phyloP scores from a whole-genome alignment of 192 early-diverging fungal genomes.

The Chytriomyces confervae region DNA sequence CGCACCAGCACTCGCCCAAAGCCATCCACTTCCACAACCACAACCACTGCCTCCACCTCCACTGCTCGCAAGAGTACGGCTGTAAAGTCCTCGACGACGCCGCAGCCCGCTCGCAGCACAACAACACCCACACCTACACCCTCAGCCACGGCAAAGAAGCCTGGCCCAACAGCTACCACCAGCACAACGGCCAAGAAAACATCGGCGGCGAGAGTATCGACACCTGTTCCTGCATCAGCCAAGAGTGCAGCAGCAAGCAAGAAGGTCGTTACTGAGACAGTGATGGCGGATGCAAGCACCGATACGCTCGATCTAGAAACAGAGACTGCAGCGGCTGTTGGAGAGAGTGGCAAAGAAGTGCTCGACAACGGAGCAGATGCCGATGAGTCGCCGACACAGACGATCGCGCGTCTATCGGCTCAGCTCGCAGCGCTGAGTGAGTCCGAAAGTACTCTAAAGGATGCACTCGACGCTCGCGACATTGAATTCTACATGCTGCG shows the following conservation, averaged over 20 bases:
- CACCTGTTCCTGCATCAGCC: background rate
- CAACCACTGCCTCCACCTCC: background rate
- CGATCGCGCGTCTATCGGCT: background rate
- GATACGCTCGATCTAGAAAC: too few species aligned
- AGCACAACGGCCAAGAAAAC: too few species aligned
- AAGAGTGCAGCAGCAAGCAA: background rate
- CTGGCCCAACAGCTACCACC: background rate
- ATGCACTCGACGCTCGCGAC: slow-evolving; percentile 13
- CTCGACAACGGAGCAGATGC: background rate
- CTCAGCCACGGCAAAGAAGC: background rate
- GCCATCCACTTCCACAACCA: background rate
- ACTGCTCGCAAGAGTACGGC: too few species aligned
- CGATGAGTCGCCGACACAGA: background rate
- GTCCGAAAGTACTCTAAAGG: background rate
- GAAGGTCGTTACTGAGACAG: background rate
- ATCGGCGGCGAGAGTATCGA: too few species aligned
- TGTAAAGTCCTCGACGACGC: too few species aligned
- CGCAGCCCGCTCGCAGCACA: too few species aligned
- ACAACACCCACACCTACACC: too few species aligned
- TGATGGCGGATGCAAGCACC: background rate
- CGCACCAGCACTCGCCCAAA: background rate
- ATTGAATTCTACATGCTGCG: slow-evolving; percentile 26
- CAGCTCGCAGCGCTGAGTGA: background rate
- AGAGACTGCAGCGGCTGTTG: too few species aligned
- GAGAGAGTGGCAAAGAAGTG: too few species aligned